phyloP scores from a whole-genome alignment of 139 green algal genomes.

The Volvox africanus region DNA sequence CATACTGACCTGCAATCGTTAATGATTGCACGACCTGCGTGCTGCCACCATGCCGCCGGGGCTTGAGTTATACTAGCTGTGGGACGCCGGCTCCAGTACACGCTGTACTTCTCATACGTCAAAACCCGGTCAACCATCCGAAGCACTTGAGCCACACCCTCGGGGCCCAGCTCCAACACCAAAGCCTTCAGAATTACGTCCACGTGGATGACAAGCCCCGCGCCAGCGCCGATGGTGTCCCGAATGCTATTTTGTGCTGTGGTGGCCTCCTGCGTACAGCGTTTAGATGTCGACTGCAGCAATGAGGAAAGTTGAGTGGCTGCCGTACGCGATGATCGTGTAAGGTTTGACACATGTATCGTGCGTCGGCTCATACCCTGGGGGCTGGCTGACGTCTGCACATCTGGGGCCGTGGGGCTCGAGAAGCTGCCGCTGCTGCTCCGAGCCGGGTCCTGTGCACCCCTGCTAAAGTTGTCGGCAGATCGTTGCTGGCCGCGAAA shows the following conservation, averaged over 20 bases:
- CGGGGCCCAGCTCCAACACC: constrained; percentile 41
- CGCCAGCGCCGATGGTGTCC: neutral
- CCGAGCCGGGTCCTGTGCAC: neutral
- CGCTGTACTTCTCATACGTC: constrained; percentile 48
- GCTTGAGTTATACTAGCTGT: constrained; percentile 11
- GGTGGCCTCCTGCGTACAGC: neutral
- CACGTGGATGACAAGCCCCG: constrained; percentile 15
- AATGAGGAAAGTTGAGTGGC: neutral
- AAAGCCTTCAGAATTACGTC: constrained; percentile 44
- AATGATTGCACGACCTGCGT: constrained; percentile 56
- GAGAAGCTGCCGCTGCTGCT: neutral
- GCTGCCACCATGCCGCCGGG: constrained; percentile 66
- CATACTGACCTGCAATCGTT: constrained; percentile 56
- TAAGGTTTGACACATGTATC: neutral
- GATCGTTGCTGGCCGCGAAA: constrained; percentile 12
- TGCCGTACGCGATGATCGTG: neutral
- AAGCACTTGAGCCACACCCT: constrained; percentile 15
- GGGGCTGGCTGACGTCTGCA: neutral
- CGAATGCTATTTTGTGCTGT: neutral
- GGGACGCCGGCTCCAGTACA: constrained; percentile 44
- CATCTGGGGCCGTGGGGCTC: neutral
- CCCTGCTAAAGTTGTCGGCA: neutral
- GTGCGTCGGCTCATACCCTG: neutral
- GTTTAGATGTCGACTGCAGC: neutral
- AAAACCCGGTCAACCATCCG: constrained; percentile 45